A percentile compares a stretch with the other conserved stretches of the same genome.
Conservation (phyloP, 2,329 filamentous ascomycete genomes). For the Diplodia sapinea region DNA sequence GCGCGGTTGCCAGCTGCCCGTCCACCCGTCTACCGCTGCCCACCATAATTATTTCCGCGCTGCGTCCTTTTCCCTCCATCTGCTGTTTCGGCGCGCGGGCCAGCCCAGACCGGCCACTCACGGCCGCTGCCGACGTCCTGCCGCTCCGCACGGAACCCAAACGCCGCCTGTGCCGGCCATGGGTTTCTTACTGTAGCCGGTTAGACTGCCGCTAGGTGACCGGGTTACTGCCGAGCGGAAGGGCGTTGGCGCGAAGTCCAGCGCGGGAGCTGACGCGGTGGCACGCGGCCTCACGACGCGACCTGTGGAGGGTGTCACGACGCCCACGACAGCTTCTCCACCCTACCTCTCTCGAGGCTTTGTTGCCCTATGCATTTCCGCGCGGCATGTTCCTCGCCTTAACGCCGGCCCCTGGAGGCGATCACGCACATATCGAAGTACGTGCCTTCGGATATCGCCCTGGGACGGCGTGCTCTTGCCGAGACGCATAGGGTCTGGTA, state of each 20-base stretch:
- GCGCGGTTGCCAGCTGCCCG: background rate
- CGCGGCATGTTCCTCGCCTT: constrained; percentile 7
- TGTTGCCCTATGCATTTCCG: background rate
- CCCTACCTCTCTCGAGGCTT: background rate
- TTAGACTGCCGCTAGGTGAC: constrained; percentile 13
- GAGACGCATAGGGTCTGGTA: constrained; percentile 15
- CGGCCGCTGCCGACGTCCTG: constrained; percentile 2
- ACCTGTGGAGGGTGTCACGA: constrained; percentile 12
- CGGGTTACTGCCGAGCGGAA: constrained; percentile 29
- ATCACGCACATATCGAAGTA: constrained; percentile 6
- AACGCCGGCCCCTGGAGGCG: constrained; percentile 6
- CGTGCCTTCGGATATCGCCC: constrained; percentile 15
- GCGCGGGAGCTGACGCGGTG: constrained; percentile 26
- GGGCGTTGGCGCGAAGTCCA: constrained; percentile 10
- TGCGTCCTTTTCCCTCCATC: constrained; percentile 3
- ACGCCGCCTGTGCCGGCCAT: constrained; percentile 16
- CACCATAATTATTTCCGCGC: background rate
- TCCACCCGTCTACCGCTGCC: background rate
- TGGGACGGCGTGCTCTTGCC: constrained; percentile 6
- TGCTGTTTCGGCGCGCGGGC: constrained; percentile 25
- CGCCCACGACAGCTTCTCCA: background rate
- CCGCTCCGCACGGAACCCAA: constrained; percentile 13
- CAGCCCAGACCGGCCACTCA: constrained; percentile 6
- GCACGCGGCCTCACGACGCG: constrained; percentile 18
- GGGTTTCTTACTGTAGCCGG: constrained; percentile 28